Base-by-base conservation (phyloP, 2,329 filamentous ascomycete species). In the Aspergillus brunneoviolaceus region DNA sequence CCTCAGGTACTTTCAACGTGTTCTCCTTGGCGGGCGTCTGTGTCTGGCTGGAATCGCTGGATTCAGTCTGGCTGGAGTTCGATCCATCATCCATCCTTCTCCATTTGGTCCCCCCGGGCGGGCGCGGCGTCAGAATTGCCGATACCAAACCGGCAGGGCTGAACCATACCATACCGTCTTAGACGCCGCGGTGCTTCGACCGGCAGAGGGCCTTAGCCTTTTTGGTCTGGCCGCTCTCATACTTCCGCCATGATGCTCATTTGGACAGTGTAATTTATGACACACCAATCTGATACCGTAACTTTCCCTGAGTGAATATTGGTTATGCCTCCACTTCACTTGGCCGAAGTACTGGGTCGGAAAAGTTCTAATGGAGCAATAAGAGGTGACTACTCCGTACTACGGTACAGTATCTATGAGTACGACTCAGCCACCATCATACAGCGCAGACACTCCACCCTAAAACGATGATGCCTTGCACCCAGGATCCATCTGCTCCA, bases 1-100 rank as follows among this genome's bases (percentile, higher is more conserved):
- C 39, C 39, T 45, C 56, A 58, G 55, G 55, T 35, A 59, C 53
- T 58, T 45, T 60, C 62, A 69, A 69, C 66, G 67, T 69, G 67
- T 69, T 69, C 66, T 67, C 65, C 68, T 66, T 48, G 39, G 51
- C 33, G 33, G 33, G 49, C 50, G 48, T 47, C 25, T 49, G 45
- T 48, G 27, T 49, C 49, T 27, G 21, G 45, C 45, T 57, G 56
- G 54, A 54, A 12, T 10, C 33, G 45, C 45, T 57, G 56, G 54
- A 54, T 35, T 12, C 33, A 29, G 27, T 29, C 11, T 60, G 51
- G 55, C 33, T 58, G 58, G 61, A 29, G 27, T 29, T 9, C 9
- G 27, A 29, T 9, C 27, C 27, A 29, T 29, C 27, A 49, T 59
- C 59, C 35, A 57, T 61, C 50, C 35, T 47, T 54, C 50, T 47